Conservation (phyloP, 352 stramenopile species). For the Globisporangium rhizosaccharum region DNA sequence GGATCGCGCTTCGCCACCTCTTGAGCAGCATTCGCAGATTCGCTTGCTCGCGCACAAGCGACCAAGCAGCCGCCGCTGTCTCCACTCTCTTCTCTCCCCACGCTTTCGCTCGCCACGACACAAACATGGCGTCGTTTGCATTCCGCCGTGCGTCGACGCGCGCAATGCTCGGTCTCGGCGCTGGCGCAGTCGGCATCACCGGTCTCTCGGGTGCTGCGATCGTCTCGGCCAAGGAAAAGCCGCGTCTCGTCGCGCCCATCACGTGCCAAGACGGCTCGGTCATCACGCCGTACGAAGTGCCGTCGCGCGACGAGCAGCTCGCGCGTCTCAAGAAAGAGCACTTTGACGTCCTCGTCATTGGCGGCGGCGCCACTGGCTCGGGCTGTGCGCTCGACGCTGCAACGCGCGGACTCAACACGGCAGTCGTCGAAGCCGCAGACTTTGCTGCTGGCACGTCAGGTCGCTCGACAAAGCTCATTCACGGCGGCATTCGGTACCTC, state of each 20-base stretch:
- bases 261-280: conserved; percentile 78
- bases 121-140: conserved; percentile 50
- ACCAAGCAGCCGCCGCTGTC: background rate
- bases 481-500: conserved; percentile 94
- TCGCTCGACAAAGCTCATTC: conserved; percentile 94
- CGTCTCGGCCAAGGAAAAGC: conserved; percentile 70
- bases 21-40: conserved; percentile 31
- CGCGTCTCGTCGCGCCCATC: conserved; percentile 69
- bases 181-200: conserved; percentile 32
- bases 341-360: conserved; percentile 93
- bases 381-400: conserved; percentile 88
- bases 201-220: conserved; percentile 57
- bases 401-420: conserved; percentile 90
- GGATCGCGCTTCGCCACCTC: background rate
- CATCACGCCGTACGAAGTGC: conserved; percentile 82
- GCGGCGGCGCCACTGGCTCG: conserved; percentile 89
- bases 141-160: conserved; percentile 55
- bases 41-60: conserved; percentile 11
- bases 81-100: conserved; percentile 1
- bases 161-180: conserved; percentile 47
- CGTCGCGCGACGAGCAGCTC: conserved; percentile 61
- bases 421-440: conserved; percentile 90
- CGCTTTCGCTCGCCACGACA: background rate
- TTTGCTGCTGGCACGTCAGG: conserved; percentile 91
- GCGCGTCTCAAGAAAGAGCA: conserved; percentile 82